A percentile compares a stretch with the other conserved stretches of the same genome.
phyloP scores from a whole-genome alignment of 345 rosid genomes.

The Cardamine occulta region DNA sequence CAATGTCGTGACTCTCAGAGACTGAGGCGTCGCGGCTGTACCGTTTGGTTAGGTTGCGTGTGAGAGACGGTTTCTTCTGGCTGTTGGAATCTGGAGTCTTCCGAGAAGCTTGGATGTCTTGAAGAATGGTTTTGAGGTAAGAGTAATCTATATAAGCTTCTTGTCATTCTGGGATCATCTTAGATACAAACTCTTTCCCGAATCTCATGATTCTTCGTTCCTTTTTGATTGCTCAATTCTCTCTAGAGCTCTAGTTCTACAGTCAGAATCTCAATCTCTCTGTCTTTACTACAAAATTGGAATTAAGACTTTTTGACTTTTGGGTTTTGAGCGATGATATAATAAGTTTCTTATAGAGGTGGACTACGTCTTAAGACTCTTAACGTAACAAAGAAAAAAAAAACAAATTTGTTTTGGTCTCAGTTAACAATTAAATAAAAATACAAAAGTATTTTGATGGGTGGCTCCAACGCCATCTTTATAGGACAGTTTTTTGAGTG shows the following conservation, averaged over 20 bases:
- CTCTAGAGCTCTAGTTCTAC: neutral
- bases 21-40: slow-evolving; percentile 12
- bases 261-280: slow-evolving; percentile 7
- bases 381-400: neutral
- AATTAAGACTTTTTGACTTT: slow-evolving; percentile 21
- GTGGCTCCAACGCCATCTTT: too few species aligned
- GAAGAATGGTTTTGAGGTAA: slow-evolving; percentile 56
- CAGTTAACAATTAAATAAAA: neutral
- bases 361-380: neutral
- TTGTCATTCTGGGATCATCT: slow-evolving; percentile 82
- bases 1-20: slow-evolving; percentile 34
- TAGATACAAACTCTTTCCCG: slow-evolving; percentile 68
- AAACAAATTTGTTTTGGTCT: neutral
- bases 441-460: neutral
- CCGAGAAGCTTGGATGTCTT: slow-evolving; percentile 48
- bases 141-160: slow-evolving; percentile 79
- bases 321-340: too few species aligned
- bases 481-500: too few species aligned
- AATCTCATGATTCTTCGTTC: slow-evolving; percentile 60
- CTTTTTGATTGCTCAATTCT: neutral
- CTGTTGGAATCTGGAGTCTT: slow-evolving; percentile 31
- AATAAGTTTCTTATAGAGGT: neutral
- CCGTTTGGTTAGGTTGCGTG: slow-evolving; percentile 46
- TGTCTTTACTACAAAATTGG: neutral
- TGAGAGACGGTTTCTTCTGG: slow-evolving; percentile 34